Evolutionary conservation across 2,329 filamentous ascomycete species (phyloP).

Genomic region (Colletotrichum sp.): DNA sequence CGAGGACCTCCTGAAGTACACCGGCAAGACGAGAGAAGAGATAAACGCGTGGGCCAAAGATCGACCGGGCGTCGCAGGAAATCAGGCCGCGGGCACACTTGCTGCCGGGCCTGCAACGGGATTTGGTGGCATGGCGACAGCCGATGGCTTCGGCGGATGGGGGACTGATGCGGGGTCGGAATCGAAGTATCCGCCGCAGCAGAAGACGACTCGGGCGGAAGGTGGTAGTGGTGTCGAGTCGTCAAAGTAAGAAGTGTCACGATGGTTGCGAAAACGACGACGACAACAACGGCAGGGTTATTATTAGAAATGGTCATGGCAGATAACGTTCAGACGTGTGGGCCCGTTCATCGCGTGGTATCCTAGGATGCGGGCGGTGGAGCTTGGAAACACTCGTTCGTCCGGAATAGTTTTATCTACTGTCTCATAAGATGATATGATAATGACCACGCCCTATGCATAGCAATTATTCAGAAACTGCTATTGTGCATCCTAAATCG

Average conservation of each 20-base stretch:
- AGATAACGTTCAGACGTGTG: neutral
- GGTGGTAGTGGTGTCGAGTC: neutral
- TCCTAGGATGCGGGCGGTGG: neutral
- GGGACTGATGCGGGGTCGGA: constrained; percentile 31
- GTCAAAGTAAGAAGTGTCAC: neutral
- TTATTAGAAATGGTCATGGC: neutral
- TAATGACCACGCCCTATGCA: neutral
- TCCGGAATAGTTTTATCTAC: neutral
- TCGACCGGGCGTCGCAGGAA: constrained; percentile 43
- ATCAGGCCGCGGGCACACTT: constrained; percentile 40
- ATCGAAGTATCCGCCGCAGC: constrained; percentile 39
- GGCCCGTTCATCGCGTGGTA: neutral
- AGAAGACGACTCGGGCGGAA: neutral
- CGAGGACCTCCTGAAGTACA: constrained; percentile 45
- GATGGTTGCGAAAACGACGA: neutral
- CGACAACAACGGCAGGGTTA: neutral
- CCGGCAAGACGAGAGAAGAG: constrained; percentile 37
- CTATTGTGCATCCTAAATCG: neutral
- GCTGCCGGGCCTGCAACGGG: constrained; percentile 33
- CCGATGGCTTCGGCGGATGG: constrained; percentile 38
- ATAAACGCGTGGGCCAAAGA: constrained; percentile 41
- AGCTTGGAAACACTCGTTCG: neutral
- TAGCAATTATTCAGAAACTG: neutral
- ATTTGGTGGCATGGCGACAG: constrained; percentile 32
- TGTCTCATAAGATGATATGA: neutral